phyloP scores from a whole-genome alignment of 2,329 filamentous ascomycete genomes.

The Cephalotrichum gorgonifer region DNA sequence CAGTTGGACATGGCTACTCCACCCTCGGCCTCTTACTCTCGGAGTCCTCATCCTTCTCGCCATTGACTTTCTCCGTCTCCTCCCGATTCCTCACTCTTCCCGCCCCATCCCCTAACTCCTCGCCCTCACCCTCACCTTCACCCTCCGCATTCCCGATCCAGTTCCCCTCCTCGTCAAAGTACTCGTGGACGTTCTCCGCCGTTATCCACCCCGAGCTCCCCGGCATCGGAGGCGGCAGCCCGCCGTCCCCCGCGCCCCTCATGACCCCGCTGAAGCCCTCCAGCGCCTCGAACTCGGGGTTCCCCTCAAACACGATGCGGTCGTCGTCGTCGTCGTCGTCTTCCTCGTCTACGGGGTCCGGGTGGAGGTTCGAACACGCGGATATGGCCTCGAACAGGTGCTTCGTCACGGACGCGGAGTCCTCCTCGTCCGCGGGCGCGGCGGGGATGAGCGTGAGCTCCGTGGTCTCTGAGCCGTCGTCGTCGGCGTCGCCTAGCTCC shows the following conservation, averaged over 20 bases:
- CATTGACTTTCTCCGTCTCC: slow-evolving; percentile 39
- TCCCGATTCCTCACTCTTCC: slow-evolving; percentile 44
- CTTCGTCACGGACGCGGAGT: slow-evolving; percentile 18
- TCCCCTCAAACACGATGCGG: slow-evolving; percentile 46
- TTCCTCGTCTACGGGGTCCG: slow-evolving; percentile 52
- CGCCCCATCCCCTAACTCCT: slow-evolving; percentile 53
- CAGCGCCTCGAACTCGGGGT: slow-evolving; percentile 36
- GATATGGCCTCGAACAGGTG: slow-evolving; percentile 61
- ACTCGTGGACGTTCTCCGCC: slow-evolving; percentile 79
- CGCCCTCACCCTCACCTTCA: slow-evolving; percentile 27
- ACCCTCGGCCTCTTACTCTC: slow-evolving; percentile 38
- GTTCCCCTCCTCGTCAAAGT: slow-evolving; percentile 71
- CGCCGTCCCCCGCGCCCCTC: slow-evolving; percentile 33
- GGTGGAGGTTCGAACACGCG: slow-evolving; percentile 65
- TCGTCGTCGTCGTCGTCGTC: slow-evolving; percentile 46
- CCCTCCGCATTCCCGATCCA: slow-evolving; percentile 47
- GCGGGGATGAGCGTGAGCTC: slow-evolving; percentile 57
- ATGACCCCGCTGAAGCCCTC: slow-evolving; percentile 48
- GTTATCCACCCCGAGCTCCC: slow-evolving; percentile 81
- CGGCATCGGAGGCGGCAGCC: slow-evolving; percentile 56
- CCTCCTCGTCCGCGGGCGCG: slow-evolving; percentile 12
- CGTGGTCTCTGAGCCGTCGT: slow-evolving; percentile 49
- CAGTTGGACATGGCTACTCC: no score
- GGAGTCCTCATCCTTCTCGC: slow-evolving; percentile 22
- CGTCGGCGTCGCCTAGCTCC: slow-evolving; percentile 47